Conservation (phyloP, 1,139 yeast species). For the Suhomyces taliae region DNA sequence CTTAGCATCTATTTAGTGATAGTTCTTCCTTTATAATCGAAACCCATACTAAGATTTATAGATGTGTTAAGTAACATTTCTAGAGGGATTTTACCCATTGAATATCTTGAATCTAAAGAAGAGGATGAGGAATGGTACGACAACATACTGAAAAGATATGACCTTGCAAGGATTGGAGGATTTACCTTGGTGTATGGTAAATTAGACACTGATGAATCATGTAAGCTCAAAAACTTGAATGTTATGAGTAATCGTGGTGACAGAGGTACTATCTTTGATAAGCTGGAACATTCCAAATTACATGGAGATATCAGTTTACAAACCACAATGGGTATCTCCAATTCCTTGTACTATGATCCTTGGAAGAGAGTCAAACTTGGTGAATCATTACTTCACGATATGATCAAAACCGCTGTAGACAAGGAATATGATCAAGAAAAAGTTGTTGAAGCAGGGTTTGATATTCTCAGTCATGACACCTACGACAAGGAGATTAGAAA, state of each 20-base stretch:
- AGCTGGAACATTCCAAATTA: slow-evolving; percentile 10
- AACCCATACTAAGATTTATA: slow-evolving; percentile 6
- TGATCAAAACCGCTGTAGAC: slow-evolving; percentile 32
- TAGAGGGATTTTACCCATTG: slow-evolving; percentile 70
- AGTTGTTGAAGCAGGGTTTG: slow-evolving; percentile 53
- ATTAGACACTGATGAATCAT: slow-evolving; percentile 26
- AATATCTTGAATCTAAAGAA: slow-evolving; percentile 44
- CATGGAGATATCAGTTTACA: slow-evolving; percentile 16
- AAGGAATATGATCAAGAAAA: slow-evolving; percentile 32
- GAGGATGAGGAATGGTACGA: slow-evolving; percentile 53
- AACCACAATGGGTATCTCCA: slow-evolving; percentile 58
- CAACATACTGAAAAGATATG: slow-evolving; percentile 23
- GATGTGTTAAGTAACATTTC: slow-evolving; percentile 37
- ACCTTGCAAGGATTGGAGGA: slow-evolving; percentile 67
- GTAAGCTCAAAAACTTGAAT: slow-evolving; percentile 37
- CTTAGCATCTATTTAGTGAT: neutral
- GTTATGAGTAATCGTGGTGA: slow-evolving; percentile 56
- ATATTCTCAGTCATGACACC: slow-evolving; percentile 50
- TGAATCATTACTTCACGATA: slow-evolving; percentile 36
- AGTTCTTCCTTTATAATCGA: neutral
- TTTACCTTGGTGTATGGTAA: slow-evolving; percentile 78
- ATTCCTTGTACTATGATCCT: slow-evolving; percentile 59
- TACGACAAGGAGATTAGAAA: slow-evolving; percentile 30
- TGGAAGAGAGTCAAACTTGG: slow-evolving; percentile 76
- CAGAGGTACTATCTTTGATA: slow-evolving; percentile 27